Evolutionary conservation across 2,329 filamentous ascomycete genomes (phyloP).

Genomic region (Fusarium sp.): DNA sequence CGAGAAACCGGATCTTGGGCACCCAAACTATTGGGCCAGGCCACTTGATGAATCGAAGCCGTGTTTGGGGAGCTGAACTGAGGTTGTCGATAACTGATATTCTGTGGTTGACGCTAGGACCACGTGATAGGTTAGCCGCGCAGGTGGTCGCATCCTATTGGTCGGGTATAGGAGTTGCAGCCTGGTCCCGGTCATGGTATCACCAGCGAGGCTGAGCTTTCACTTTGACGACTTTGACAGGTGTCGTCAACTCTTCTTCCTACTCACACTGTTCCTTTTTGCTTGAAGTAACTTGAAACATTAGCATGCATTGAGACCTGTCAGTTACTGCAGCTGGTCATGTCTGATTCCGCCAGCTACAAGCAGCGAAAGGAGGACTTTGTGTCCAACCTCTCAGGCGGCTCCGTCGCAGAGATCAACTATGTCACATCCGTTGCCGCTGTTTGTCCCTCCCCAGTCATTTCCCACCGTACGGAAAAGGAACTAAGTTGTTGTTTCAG

Average conservation of each 20-base stretch:
- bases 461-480: not conserved
- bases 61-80: not conserved
- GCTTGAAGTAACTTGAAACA: not conserved
- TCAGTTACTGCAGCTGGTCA: constrained; percentile 36
- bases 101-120: constrained; percentile 10
- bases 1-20: not conserved
- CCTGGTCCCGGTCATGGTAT: constrained; percentile 26
- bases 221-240: constrained; percentile 34
- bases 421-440: constrained; percentile 86
- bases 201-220: constrained; percentile 41
- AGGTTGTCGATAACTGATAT: constrained; percentile 16
- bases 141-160: constrained; percentile 25
- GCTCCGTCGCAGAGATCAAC: constrained; percentile 87
- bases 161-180: constrained; percentile 6
- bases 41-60: constrained; percentile 3
- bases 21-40: not conserved
- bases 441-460: constrained; percentile 61
- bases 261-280: constrained; percentile 7
- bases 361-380: constrained; percentile 96
- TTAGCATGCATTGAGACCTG: constrained; percentile 27
- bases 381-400: constrained; percentile 90
- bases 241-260: constrained; percentile 33
- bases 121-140: constrained; percentile 33
- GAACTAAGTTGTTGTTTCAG: constrained; percentile 59
- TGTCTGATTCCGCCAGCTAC: constrained; percentile 69